These are phyloP conservation scores for Leccinum huronense DNA, from an alignment of 1,284 basidiomycete genomes.

Conservation along the genomic window DNA sequence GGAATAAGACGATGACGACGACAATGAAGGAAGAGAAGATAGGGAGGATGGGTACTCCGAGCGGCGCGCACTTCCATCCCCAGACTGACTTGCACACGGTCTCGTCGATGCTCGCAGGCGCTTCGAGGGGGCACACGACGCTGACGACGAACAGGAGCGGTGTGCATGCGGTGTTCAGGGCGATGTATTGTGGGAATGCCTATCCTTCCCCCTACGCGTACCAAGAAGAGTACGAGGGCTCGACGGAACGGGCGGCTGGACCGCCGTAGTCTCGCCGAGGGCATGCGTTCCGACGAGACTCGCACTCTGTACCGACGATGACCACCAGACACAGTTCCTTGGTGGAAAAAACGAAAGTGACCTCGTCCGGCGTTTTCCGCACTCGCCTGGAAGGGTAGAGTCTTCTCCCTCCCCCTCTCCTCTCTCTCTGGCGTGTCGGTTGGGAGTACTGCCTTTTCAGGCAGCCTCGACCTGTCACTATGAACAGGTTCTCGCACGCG, in stretches of 20 bases:
- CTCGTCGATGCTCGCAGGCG: conserved; percentile 67
- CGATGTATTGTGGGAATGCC: conserved; percentile 26
- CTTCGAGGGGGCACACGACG: conserved; percentile 72
- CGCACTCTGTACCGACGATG: too few species aligned
- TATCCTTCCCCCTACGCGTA: background rate
- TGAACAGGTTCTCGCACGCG: too few species aligned
- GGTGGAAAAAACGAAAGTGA: too few species aligned
- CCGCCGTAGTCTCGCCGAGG: conserved; percentile 73
- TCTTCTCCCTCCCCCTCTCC: too few species aligned
- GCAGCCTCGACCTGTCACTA: too few species aligned
- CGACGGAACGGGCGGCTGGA: conserved; percentile 55
- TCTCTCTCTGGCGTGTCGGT: too few species aligned
- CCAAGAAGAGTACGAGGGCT: conserved; percentile 5
- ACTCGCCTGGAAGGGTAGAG: too few species aligned
- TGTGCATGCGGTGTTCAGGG: conserved; percentile 66
- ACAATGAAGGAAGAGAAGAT: background rate
- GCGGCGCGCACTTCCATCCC: conserved; percentile 44
- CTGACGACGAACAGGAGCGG: conserved; percentile 70
- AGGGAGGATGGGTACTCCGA: conserved; percentile 12
- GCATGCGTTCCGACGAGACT: conserved; percentile 46
- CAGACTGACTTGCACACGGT: conserved; percentile 59
- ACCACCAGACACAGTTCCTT: too few species aligned
- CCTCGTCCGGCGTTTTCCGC: too few species aligned
- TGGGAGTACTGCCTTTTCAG: background rate
- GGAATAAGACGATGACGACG: background rate